phyloP scores from a whole-genome alignment of 1,284 basidiomycete genomes.

The Ustilago loliicola region DNA sequence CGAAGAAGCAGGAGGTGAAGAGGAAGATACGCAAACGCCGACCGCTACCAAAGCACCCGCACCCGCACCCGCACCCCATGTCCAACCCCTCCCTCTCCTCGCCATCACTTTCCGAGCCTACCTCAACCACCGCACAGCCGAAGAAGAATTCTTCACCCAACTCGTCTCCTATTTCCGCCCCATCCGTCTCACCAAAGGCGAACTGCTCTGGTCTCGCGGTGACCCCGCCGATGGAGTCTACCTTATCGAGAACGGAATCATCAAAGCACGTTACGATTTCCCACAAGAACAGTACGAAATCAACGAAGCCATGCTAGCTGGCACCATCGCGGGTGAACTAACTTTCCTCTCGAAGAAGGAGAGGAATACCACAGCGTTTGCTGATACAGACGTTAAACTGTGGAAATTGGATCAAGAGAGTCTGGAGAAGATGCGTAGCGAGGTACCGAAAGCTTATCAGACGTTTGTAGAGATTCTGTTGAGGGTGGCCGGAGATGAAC shows the following conservation, averaged over 20 bases:
- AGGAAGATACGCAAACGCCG: not conserved
- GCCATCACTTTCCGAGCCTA: slow-evolving; percentile 63
- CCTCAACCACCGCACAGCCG: slow-evolving; percentile 15
- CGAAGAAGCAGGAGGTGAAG: not conserved
- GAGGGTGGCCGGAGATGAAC: slow-evolving; percentile 66
- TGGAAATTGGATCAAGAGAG: slow-evolving; percentile 58
- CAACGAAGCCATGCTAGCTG: slow-evolving; percentile 69
- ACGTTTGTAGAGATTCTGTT: slow-evolving; percentile 61
- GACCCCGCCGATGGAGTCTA: slow-evolving; percentile 77
- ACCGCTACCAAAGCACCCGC: slow-evolving; percentile 9
- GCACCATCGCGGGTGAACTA: slow-evolving; percentile 68
- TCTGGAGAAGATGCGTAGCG: slow-evolving; percentile 44
- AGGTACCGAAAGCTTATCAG: slow-evolving; percentile 40
- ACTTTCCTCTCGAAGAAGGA: slow-evolving; percentile 61
- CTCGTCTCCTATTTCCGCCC: slow-evolving; percentile 81
- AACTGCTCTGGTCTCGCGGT: slow-evolving; percentile 80
- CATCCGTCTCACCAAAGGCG: slow-evolving; percentile 75
- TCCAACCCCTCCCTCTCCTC: slow-evolving; percentile 56
- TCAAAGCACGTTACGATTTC: slow-evolving; percentile 68
- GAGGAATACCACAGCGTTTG: slow-evolving; percentile 65
- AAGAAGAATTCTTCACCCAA: slow-evolving; percentile 69
- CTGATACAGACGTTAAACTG: slow-evolving; percentile 63
- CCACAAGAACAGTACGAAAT: slow-evolving; percentile 68
- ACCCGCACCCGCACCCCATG: slow-evolving; percentile 7
- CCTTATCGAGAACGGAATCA: slow-evolving; percentile 67